Percentiles rank a stretch among this genome's conserved stretches.
Conservation (phyloP, 345 rosid genomes). For the Jatropha curcas region DNA sequence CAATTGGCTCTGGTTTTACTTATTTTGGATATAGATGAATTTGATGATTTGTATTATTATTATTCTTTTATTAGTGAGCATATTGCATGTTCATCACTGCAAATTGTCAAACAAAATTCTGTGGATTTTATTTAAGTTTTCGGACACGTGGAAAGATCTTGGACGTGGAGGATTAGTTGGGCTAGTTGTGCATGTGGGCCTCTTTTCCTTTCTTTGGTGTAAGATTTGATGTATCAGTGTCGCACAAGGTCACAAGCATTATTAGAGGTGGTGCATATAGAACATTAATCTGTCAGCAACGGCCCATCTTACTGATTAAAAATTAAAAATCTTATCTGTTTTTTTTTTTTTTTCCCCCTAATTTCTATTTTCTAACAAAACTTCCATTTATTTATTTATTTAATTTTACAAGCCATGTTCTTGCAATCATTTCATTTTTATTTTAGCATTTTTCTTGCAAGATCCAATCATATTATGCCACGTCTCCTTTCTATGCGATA, state of each 20-base stretch:
- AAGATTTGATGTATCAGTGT: conserved; percentile 11
- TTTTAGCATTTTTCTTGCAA: background rate
- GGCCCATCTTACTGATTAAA: background rate
- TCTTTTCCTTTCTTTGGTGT: background rate
- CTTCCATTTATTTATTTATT: too few species aligned
- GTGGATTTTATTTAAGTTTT: background rate
- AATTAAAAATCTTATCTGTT: background rate
- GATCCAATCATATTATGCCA: background rate
- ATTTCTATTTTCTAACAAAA: background rate
- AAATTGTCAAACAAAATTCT: conserved; percentile 9
- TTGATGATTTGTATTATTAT: background rate
- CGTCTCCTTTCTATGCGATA: background rate
- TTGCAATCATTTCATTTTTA: background rate
- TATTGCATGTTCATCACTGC: background rate
- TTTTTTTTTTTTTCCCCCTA: too few species aligned
- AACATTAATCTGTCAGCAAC: too few species aligned
- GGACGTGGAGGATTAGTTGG: background rate
- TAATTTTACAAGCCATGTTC: background rate
- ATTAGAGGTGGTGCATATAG: background rate
- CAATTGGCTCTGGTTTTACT: background rate
- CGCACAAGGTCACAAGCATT: conserved; percentile 7
- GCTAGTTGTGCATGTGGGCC: background rate
- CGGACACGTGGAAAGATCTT: conserved; percentile 19
- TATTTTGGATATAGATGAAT: background rate
- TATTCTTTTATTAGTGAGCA: background rate